phyloP scores from a whole-genome alignment of 129 eudicot species.

The Mikania micrantha region DNA sequence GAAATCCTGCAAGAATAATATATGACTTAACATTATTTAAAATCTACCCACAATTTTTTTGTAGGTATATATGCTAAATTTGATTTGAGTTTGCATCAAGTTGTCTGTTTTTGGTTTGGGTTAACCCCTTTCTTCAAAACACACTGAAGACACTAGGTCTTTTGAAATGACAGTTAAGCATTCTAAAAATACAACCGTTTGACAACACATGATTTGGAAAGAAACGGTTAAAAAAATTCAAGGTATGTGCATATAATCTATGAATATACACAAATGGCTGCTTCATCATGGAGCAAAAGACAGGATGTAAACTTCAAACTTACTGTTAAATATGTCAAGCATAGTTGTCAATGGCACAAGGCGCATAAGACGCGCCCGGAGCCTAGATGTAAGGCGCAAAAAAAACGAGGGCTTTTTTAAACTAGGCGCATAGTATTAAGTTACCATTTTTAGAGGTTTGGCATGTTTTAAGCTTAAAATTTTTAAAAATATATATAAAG shows the following conservation, averaged over 20 bases:
- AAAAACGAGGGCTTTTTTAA: no score
- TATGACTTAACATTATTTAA: background rate
- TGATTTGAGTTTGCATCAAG: background rate
- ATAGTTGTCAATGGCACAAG: no score
- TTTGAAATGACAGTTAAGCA: background rate
- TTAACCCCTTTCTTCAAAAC: no score
- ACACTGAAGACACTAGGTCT: no score
- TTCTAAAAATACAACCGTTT: background rate
- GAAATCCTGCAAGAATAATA: conserved; percentile 46
- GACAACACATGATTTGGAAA: background rate
- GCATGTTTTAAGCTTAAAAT: no score
- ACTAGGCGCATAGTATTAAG: no score
- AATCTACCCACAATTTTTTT: background rate
- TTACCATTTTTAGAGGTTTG: no score
- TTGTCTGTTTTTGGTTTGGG: background rate
- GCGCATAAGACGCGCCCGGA: no score
- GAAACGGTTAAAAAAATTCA: background rate
- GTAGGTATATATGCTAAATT: background rate
- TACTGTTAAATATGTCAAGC: background rate
- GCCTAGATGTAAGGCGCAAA: no score
- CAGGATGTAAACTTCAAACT: background rate
- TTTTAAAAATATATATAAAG: no score
- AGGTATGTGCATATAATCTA: background rate
- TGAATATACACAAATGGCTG: background rate
- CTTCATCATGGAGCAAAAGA: background rate